Evolutionary conservation across 208 protist species (phyloP).

Genomic region (Crithidia thermophila): DNA sequence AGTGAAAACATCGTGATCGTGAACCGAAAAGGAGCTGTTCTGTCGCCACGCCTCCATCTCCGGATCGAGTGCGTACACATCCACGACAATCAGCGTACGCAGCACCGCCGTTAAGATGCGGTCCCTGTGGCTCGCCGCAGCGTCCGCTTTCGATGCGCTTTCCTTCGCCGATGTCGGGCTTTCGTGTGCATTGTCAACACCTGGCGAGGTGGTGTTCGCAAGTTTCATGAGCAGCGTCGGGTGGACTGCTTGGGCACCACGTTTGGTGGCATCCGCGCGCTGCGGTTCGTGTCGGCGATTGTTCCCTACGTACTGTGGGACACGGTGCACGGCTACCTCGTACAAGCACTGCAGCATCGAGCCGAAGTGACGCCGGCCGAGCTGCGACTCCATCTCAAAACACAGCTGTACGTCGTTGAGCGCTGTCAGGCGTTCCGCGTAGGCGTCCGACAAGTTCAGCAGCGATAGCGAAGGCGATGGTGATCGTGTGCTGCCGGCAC

Average conservation of each 20-base stretch:
- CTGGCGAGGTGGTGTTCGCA: too few relatives aligned
- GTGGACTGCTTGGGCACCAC: too few relatives aligned
- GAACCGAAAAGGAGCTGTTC: not conserved
- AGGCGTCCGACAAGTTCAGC: slow-evolving; percentile 37
- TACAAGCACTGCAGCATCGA: slow-evolving; percentile 59
- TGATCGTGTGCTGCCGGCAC: too few relatives aligned
- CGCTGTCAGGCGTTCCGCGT: slow-evolving; percentile 30
- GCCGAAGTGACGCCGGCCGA: slow-evolving; percentile 32
- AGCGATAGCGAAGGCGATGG: not conserved
- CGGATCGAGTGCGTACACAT: slow-evolving; percentile 29
- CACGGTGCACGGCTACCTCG: slow-evolving; percentile 41
- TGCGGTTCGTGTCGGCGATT: too few relatives aligned
- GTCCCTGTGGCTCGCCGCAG: not conserved
- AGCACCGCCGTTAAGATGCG: slow-evolving; percentile 10
- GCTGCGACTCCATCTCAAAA: slow-evolving; percentile 32
- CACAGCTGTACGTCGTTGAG: slow-evolving; percentile 34
- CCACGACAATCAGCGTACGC: slow-evolving; percentile 4
- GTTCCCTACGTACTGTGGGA: too few relatives aligned
- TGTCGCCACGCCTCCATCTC: slow-evolving; percentile 18
- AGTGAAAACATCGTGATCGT: not conserved
- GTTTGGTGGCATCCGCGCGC: too few relatives aligned
- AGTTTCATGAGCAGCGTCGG: too few relatives aligned
- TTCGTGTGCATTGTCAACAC: too few relatives aligned
- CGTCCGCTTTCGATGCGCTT: too few relatives aligned
- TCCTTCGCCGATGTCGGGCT: not conserved